Evolutionary conservation across 805 yeast genomes (phyloP), one percentile per base, ranked within the genome.

Genomic region (Ogataea naganishii): DNA sequence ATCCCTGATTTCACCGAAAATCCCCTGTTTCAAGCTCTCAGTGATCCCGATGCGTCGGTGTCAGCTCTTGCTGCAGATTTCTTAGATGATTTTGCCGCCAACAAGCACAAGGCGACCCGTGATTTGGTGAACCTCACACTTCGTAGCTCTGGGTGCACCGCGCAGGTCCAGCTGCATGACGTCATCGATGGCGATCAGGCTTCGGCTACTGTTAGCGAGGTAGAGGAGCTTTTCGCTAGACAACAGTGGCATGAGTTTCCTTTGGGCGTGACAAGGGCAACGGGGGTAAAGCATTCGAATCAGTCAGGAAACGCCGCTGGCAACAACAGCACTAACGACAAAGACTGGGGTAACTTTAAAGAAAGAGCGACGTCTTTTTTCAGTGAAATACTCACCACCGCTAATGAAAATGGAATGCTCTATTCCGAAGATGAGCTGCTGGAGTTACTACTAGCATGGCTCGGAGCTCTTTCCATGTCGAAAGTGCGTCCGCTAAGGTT

Each of bases 161-260:
- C 74, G 2, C 70, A 69, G 16, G 69, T 83, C 7, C 77, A 76
- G 35, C 71, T 73, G 17, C 94, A 88, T 50, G 96, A 86, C 49
- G 75, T 84, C 29, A n/a, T 45, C 5, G 50, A 47, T 34, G 31
- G 49, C 2, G 61, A 56, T 27, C 71, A 82, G 6, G 81, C 92
- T 1, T 60, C 69, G 11, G 80, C 77, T 20, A 82, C 95, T 0
- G 69, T 83, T 7, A 74, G 68, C 4, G 95, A 84, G 50, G 54
- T 86, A 17, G 80, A 81, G 37, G 60, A 72, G 13, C 55, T 70
- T 26, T 81, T 82, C 41, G 61, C 67, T 31, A 58, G 61, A 10
- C 88, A 81, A 50, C 62, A 63, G 30, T 46, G 62, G 22, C 88
- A 80, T 43, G 92, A 82, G 41, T 82, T 72, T 40, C 85, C 88